Evolutionary conservation across 345 rosid species (phyloP).

Genomic region (Populus ilicifolia): DNA sequence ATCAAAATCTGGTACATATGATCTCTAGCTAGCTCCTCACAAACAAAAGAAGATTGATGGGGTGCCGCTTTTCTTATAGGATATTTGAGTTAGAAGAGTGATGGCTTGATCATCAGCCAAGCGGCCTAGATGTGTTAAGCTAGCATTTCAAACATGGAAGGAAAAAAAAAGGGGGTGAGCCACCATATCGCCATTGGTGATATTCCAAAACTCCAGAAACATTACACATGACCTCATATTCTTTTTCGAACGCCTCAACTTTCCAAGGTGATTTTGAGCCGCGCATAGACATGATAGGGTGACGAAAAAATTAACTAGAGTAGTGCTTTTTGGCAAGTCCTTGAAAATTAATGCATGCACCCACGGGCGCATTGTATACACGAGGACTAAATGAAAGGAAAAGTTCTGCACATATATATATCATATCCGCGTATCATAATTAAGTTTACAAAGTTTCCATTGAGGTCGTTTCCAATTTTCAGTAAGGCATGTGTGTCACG

Average conservation of each 20-base stretch:
- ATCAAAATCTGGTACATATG: not conserved
- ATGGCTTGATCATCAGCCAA: not conserved
- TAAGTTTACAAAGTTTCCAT: not conserved
- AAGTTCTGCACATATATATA: not conserved
- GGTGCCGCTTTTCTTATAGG: too few species aligned
- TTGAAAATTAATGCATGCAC: conserved; percentile 1
- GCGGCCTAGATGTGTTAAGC: not conserved
- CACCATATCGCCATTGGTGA: too few species aligned
- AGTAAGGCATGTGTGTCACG: not conserved
- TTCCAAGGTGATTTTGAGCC: not conserved
- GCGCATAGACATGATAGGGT: not conserved
- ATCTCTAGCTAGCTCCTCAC: not conserved
- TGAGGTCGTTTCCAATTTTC: not conserved
- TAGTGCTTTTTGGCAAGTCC: not conserved
- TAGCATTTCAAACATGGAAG: not conserved
- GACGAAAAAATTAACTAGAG: not conserved
- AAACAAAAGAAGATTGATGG: not conserved
- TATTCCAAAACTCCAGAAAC: not conserved
- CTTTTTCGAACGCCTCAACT: not conserved
- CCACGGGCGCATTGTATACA: not conserved
- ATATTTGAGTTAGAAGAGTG: not conserved
- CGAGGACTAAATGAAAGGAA: not conserved
- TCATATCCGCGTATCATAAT: not conserved
- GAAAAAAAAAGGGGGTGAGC: not conserved
- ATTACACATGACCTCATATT: not conserved